A percentile compares a stretch with the other conserved stretches of the same genome.
Conservation (phyloP, 257 asterid species). For the Eustoma russellianum region DNA sequence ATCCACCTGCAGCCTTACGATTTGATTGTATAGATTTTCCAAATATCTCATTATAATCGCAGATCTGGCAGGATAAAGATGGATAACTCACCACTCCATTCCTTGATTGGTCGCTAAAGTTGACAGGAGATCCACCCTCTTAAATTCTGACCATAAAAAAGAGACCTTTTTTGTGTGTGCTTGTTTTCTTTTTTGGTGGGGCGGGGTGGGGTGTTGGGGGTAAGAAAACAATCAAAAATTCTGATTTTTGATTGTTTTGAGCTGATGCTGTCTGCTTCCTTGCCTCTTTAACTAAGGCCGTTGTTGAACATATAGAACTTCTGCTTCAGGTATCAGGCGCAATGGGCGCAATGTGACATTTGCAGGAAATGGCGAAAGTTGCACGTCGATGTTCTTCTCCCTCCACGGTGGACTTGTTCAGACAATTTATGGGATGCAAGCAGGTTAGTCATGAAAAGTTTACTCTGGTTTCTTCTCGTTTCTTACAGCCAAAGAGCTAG, state of each 20-base stretch:
- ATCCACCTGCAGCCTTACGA: too few relatives aligned
- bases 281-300: background rate
- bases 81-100: too few relatives aligned
- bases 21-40: too few relatives aligned
- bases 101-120: too few relatives aligned
- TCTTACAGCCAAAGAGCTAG: background rate
- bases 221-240: too few relatives aligned
- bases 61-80: too few relatives aligned
- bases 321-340: slow-evolving; percentile 68
- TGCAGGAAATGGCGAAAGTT: slow-evolving; percentile 88
- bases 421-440: slow-evolving; percentile 62
- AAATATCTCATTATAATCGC: too few relatives aligned
- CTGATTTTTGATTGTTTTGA: slow-evolving; percentile 1
- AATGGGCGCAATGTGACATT: slow-evolving; percentile 76
- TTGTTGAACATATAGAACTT: slow-evolving; percentile 4
- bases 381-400: slow-evolving; percentile 63
- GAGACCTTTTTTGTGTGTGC: too few relatives aligned
- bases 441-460: slow-evolving; percentile 37
- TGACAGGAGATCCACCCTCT: background rate
- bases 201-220: too few relatives aligned
- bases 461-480: slow-evolving; percentile 1
- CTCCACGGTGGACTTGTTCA: slow-evolving; percentile 76
- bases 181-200: too few relatives aligned
- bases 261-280: background rate
- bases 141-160: background rate